Evolutionary conservation across 1,284 basidiomycete genomes (phyloP), one percentile per base, ranked within the genome.

Genomic region (Cutaneotrichosporon mucoides): DNA sequence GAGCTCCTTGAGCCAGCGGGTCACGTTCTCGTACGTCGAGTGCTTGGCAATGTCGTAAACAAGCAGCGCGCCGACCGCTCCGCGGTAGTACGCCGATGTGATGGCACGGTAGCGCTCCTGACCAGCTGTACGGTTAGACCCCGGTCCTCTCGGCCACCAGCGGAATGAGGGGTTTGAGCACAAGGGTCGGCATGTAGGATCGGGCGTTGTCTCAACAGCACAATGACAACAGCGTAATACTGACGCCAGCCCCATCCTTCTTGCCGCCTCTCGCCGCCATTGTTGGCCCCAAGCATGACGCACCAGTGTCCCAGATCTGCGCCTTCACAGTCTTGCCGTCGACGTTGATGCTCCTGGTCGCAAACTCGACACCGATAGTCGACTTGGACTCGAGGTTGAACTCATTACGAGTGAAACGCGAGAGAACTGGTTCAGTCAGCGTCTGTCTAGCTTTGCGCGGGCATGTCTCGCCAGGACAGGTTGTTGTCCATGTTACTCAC

Each of bases 311-410:
- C 95, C 95, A 99, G 71, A 99, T 98, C 81, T 99, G 95, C 36
- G 95, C 95, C 81, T 99, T 99, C 71, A 99, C 85, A 5, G 89
- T 96, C 86, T 99, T 99, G 47, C 87, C 86, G 78, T 98, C 95
- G 13, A 98, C 91, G 66, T 85, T 89, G 78, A 95, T 92, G 52
- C 92, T 92, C 72, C 96, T 86, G 52, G 95, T 98, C 8, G 95
- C 95, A 75, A 99, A 99, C 80, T 99, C 96, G 71, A 99, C 96
- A 60, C 95, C 95, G 78, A 99, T 99, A 24, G 95, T 99, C 64
- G 93, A 96, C 82, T 98, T 98, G 62, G 92, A 94, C 76, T 99
- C 95, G 73, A 96, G 85, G 82, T 95, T 96, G 86, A 99, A 99
- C 81, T 98, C 95, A 77, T 98, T 98, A 68, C 95, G 87, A 66